Base-by-base conservation (phyloP, 495 filamentous ascomycete species). In the Eremomyces bilateralis region DNA sequence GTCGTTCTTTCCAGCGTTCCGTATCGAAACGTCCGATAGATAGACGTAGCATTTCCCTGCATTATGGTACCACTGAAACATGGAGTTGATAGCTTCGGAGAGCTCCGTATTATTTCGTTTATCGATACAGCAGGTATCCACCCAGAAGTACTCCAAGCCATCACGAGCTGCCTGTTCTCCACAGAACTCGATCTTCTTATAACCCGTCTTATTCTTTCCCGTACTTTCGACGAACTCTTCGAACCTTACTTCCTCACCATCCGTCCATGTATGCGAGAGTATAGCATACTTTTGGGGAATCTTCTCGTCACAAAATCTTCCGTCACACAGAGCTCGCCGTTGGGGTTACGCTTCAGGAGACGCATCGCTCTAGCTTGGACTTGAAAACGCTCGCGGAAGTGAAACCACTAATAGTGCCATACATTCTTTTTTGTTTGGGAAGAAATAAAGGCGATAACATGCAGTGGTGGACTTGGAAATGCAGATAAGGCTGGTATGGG, bases 181-280 rank as follows among this genome's bases (percentile, higher is more conserved):
- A n/a, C n/a, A n/a, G n/a, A n/a, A n/a, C n/a, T n/a, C n/a, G n/a
- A n/a, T n/a, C 21, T 45, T 45, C 1, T 21, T 3, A 32, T 5
- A 32, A 17, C 42, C 42, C 4, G 22, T 1, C 18, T 42, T 45
- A 11, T 17, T 16, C 16, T 20, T 15, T 21, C 4, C 21, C 1
- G 33, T 32, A 4, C n/a, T 2, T 4, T 16, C 1, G 16, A 5
- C n/a, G 5, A 45, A 10, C 16, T 45, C 42, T 3, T 38, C 4
- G 31, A 36, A 46, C 3, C 18, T 24, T 10, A 43, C 13, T 21
- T 46, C 43, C 17, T 24, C 13, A 6, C 19, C 30, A n/a, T n/a
- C n/a, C n/a, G n/a, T n/a, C 43, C 41, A 43, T 25, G 30, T 39
- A 21, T 46, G 43, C 18, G 43, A 46, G 16, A 46, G 43, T 11